These are phyloP conservation scores for Umbelopsis sp. DNA, from an alignment of 192 early-diverging fungal genomes.

Conservation along the genomic window DNA sequence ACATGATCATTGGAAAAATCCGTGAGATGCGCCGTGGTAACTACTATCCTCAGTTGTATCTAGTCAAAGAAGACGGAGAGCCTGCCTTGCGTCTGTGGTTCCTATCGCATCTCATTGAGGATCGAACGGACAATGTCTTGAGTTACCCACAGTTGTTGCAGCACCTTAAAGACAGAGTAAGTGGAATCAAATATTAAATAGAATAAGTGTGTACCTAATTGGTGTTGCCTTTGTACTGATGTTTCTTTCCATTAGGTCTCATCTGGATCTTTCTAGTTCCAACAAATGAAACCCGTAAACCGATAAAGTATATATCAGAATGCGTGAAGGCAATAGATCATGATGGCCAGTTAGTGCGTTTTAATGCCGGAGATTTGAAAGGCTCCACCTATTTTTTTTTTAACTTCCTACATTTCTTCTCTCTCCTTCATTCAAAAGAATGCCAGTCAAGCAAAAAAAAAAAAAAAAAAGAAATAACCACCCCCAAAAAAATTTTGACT, in stretches of 20 bases:
- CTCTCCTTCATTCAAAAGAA: no score
- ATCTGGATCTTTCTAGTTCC: neutral
- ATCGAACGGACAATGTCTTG: conserved; percentile 78
- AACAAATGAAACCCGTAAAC: neutral
- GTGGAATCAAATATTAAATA: neutral
- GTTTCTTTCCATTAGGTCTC: neutral
- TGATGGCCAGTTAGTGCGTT: neutral
- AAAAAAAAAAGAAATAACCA: no score
- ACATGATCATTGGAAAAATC: conserved; percentile 75
- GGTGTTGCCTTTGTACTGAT: neutral
- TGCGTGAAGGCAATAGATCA: neutral
- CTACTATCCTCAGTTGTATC: conserved; percentile 74
- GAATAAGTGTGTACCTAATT: neutral
- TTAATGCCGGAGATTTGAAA: neutral
- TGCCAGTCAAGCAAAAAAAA: no score
- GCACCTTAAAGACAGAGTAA: conserved; percentile 73
- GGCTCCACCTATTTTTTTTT: no score
- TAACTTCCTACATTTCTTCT: no score
- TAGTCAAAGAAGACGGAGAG: conserved; percentile 94
- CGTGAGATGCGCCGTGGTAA: conserved; percentile 68
- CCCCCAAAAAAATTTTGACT: no score
- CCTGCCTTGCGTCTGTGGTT: conserved; percentile 80
- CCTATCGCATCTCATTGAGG: conserved; percentile 88
- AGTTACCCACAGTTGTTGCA: conserved; percentile 79
- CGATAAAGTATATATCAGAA: neutral